Evolutionary conservation across 495 filamentous ascomycete genomes (phyloP).

Genomic region (Aspergillus hancockii): DNA sequence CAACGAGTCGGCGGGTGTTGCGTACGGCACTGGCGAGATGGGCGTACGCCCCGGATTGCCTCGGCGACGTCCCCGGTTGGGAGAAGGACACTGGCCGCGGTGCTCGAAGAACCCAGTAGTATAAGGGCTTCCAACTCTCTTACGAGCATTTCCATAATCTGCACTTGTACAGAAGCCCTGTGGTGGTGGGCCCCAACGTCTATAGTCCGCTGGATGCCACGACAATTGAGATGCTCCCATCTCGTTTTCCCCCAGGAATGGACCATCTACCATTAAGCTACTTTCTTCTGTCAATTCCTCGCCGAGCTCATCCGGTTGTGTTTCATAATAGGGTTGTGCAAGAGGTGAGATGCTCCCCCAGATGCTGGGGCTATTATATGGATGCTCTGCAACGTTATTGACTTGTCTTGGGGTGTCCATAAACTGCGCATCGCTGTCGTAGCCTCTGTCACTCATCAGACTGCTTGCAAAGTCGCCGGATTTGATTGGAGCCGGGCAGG

Average conservation of each 20-base stretch:
- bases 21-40: conserved; percentile 9
- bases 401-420: conserved; percentile 34
- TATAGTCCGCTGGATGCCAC: conserved; percentile 12
- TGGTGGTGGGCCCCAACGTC: conserved; percentile 9
- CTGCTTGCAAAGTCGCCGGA: conserved; percentile 33
- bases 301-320: conserved; percentile 8
- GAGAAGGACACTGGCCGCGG: conserved; percentile 3
- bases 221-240: conserved; percentile 7
- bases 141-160: conserved; percentile 11
- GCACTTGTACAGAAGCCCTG: conserved; percentile 10
- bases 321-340: conserved; percentile 13
- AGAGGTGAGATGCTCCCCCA: conserved; percentile 14
- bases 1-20: conserved; percentile 28
- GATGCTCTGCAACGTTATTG: conserved; percentile 11
- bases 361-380: neutral
- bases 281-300: conserved; percentile 8
- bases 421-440: conserved; percentile 49
- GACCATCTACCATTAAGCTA: conserved; percentile 4
- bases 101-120: conserved; percentile 1
- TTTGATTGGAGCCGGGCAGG: conserved; percentile 7
- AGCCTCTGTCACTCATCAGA: conserved; percentile 43
- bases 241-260: conserved; percentile 3
- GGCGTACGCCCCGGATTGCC: conserved; percentile 9
- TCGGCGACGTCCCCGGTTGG: neutral
- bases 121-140: conserved; percentile 15